Base-by-base conservation (phyloP, 805 yeast species). In the Priceomyces fermenticarens region DNA sequence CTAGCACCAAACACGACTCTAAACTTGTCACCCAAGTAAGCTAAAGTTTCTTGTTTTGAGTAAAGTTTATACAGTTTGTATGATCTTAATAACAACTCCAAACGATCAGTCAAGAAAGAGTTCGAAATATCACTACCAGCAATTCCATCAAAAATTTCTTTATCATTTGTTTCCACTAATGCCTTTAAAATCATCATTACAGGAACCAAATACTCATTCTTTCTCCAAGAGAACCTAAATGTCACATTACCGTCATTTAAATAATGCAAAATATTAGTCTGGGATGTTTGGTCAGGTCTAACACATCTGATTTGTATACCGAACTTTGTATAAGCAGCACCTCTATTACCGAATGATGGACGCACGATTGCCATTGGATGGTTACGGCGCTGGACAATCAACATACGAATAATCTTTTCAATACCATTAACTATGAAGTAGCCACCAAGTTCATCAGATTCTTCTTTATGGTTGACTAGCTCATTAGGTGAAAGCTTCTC, bases 331-430 rank as follows among this genome's bases (percentile, higher is more conserved):
- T 93, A 93, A 6, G 88, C 67, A 5, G 91, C 85, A 57, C 99
- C 99, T 76, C 99, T 84, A 69, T 89, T 89, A 38, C 83, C 84
- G 58, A 91, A 93, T 9, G 96, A 86, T 27, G 96, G 95, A 70
- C 99, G 88, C 44, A 89, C 84, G 55, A 93, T 81, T 10, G 98
- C 98, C 97, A 93, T 88, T 16, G 98, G 96, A 60, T 90, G 97
- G 63, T 93, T 93, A 66, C 99, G 80, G 64, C 98, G 83, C 69
- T 91, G 99, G 13, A 93, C 97, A 72, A 93, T 88, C 63, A 93
- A 80, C 98, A 93, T 88, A 70, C 99, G 87, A 55, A 93, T 81
- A 55, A 93, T 75, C 67, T 93, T 93, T 66, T 93, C 99, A 53
- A 91, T 90, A 73, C 99, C 99, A 61, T 91, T 91, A 46, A 91